A percentile compares a stretch with the other conserved stretches of the same genome.
Conservation (phyloP, 2,329 filamentous ascomycete genomes). For the Ophiostoma sp. region DNA sequence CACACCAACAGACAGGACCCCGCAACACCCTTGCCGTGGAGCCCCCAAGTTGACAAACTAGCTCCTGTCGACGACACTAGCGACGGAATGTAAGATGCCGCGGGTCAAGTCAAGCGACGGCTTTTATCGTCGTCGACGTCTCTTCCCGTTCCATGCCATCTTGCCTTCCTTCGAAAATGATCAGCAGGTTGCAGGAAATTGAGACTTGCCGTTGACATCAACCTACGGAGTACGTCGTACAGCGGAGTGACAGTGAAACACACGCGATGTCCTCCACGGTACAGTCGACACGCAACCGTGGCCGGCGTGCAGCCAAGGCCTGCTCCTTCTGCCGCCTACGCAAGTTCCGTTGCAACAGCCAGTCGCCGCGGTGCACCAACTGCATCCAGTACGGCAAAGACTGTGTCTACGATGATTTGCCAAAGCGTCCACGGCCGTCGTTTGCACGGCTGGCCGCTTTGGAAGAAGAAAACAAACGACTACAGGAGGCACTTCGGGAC, state of each 20-base stretch:
- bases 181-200: not conserved
- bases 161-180: not conserved
- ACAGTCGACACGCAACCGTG: not conserved
- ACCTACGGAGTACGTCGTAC: not conserved
- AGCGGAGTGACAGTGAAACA: not conserved
- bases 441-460: not conserved
- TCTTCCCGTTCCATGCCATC: slow-evolving; percentile 2
- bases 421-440: slow-evolving; percentile 12
- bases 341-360: slow-evolving; percentile 25
- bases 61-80: not conserved
- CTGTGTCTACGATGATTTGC: slow-evolving; percentile 42
- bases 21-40: not conserved
- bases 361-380: slow-evolving; percentile 22
- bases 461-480: slow-evolving; percentile 28
- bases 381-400: slow-evolving; percentile 41
- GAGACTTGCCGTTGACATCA: not conserved
- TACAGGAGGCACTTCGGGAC: slow-evolving; percentile 3
- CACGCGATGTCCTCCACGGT: not conserved
- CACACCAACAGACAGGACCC: not conserved
- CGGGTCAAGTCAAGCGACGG: not conserved
- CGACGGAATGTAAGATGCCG: not conserved
- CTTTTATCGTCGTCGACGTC: not conserved
- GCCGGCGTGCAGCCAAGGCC: slow-evolving; percentile 18
- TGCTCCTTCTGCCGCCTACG: slow-evolving; percentile 23
- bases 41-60: too few species aligned